phyloP scores from a whole-genome alignment of 441 rosid species.

The Euphorbia schlechtendalii region DNA sequence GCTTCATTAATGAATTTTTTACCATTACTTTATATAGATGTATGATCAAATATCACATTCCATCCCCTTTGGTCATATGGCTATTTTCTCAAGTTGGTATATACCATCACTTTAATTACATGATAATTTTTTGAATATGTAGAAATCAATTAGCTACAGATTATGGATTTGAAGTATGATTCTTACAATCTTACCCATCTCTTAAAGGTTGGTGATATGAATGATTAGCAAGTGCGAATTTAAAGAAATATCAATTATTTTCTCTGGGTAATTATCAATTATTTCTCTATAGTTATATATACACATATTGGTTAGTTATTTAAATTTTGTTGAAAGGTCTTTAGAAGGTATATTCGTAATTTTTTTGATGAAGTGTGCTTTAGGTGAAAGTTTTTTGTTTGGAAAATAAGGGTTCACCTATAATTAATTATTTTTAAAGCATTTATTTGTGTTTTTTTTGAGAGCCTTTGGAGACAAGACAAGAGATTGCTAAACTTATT shows the following conservation, averaged over 20 bases:
- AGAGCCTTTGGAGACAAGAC: conserved; percentile 57
- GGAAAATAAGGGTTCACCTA: conserved; percentile 51
- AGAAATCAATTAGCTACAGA: not conserved
- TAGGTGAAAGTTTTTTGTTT: conserved; percentile 42
- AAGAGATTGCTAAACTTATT: conserved; percentile 14
- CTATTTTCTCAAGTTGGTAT: conserved; percentile 31
- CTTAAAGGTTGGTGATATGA: too few species aligned
- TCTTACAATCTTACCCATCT: too few species aligned
- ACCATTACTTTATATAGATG: too few species aligned
- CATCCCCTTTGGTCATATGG: conserved; percentile 30
- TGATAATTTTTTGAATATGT: not conserved
- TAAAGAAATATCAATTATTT: too few species aligned
- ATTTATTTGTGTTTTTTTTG: not conserved
- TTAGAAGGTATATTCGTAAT: conserved; percentile 27
- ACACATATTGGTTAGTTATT: not conserved
- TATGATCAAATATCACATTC: not conserved
- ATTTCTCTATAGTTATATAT: too few species aligned
- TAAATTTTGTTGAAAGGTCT: conserved; percentile 31
- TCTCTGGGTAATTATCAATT: too few species aligned
- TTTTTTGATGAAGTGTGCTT: conserved; percentile 36
- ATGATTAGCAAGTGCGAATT: too few species aligned
- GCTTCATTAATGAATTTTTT: too few species aligned
- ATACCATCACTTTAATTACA: conserved; percentile 28
- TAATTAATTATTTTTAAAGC: conserved; percentile 13
- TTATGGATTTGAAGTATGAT: not conserved